Evolutionary conservation across 2,329 filamentous ascomycete genomes (phyloP).

Genomic region (Penicillium rolfsii): DNA sequence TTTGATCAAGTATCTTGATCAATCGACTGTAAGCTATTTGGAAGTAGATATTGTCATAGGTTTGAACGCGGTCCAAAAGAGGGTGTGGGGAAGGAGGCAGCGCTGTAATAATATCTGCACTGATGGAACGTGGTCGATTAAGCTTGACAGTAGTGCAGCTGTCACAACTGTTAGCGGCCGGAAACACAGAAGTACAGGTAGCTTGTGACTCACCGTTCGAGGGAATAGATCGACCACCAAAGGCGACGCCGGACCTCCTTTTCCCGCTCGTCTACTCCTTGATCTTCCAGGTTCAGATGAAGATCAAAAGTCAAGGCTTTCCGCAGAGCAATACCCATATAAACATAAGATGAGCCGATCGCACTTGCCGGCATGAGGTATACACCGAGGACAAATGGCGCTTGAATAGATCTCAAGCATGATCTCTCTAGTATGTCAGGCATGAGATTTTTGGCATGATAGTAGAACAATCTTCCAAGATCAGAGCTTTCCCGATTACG

Average conservation of each 20-base stretch:
- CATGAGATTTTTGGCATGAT: constrained; percentile 35
- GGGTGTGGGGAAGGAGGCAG: constrained; percentile 16
- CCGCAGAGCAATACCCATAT: constrained; percentile 53
- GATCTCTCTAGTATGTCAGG: constrained; percentile 41
- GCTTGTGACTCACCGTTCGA: constrained; percentile 20
- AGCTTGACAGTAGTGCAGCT: constrained; percentile 27
- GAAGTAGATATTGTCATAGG: constrained; percentile 39
- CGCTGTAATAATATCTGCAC: constrained; percentile 13
- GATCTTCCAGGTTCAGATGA: constrained; percentile 39
- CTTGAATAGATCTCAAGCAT: constrained; percentile 40
- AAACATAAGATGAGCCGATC: constrained; percentile 38
- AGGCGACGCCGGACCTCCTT: constrained; percentile 53
- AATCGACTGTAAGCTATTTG: constrained; percentile 39
- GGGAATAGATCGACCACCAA: constrained; percentile 57
- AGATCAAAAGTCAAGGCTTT: constrained; percentile 58
- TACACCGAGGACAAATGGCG: constrained; percentile 39
- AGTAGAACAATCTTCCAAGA: not conserved
- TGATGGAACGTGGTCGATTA: constrained; percentile 23
- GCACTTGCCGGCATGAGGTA: constrained; percentile 43
- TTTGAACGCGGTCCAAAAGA: constrained; percentile 25
- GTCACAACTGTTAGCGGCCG: constrained; percentile 23
- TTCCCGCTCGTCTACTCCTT: constrained; percentile 45
- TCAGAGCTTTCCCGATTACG: constrained; percentile 32
- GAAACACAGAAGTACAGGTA: constrained; percentile 28
- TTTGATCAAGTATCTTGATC: constrained; percentile 36